Percentiles rank a stretch among this genome's conserved stretches.
phyloP scores from a whole-genome alignment of 768 basidiomycete genomes.

The Collybia mongolica region DNA sequence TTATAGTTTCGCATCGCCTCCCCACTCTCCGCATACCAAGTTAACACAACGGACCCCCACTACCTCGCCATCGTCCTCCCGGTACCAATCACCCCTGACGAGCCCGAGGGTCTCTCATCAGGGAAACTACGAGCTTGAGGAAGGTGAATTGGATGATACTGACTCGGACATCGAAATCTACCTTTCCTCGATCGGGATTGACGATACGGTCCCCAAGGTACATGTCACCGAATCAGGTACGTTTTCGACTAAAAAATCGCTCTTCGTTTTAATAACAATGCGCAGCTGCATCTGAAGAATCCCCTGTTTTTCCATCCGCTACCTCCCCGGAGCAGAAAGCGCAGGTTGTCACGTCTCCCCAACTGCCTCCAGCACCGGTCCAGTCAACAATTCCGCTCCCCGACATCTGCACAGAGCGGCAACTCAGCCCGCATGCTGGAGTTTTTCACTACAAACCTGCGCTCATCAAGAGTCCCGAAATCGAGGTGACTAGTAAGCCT shows the following conservation, averaged over 20 bases:
- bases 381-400: conserved; percentile 9
- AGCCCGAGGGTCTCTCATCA: neutral
- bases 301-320: neutral
- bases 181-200: conserved; percentile 28
- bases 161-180: conserved; percentile 33
- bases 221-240: no score
- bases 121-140: conserved; percentile 6
- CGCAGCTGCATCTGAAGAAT: no score
- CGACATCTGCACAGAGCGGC: neutral
- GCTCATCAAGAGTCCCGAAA: neutral
- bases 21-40: neutral
- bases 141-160: conserved; percentile 11
- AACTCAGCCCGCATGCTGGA: conserved; percentile 1
- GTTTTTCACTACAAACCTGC: neutral
- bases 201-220: conserved; percentile 19
- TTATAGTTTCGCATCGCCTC: conserved; percentile 2
- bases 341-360: neutral
- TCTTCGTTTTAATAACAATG: neutral
- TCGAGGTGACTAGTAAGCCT: neutral
- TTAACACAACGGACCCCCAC: conserved; percentile 2
- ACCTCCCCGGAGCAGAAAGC: neutral
- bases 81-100: neutral
- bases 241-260: neutral
- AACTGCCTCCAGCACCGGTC: neutral
- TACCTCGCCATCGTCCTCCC: conserved; percentile 7